phyloP scores from a whole-genome alignment of 371 early-diverging fungal genomes.

The Mortierella sp. region DNA sequence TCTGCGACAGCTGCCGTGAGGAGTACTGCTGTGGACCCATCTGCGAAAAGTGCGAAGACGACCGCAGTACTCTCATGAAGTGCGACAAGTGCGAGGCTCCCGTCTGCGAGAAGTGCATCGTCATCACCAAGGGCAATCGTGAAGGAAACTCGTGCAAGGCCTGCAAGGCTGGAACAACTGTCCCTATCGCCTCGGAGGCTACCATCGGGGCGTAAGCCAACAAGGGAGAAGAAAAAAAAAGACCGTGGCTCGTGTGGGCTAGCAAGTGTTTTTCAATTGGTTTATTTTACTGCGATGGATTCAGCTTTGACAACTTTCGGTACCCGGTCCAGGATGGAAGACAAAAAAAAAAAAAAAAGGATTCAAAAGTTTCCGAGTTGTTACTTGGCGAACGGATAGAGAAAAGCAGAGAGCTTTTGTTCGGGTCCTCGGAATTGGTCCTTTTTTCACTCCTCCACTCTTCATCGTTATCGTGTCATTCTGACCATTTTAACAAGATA shows the following conservation, averaged over 20 bases:
- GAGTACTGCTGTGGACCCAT: constrained; percentile 54
- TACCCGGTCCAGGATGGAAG: too few species aligned
- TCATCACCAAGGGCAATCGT: constrained; percentile 50
- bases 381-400: neutral
- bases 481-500: too few species aligned
- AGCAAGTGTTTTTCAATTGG: neutral
- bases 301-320: too few species aligned
- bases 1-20: constrained; percentile 51
- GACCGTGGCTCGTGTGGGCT: neutral
- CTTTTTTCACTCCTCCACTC: neutral
- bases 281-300: too few species aligned
- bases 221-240: too few species aligned
- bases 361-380: neutral
- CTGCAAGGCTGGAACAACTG: constrained; percentile 12
- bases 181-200: neutral
- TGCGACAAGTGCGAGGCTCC: constrained; percentile 48
- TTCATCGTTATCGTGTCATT: neutral
- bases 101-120: constrained; percentile 43
- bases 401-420: constrained; percentile 27
- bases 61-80: constrained; percentile 41
- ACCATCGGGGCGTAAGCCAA: constrained; percentile 2
- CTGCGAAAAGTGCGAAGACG: constrained; percentile 44
- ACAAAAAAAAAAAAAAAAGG: neutral
- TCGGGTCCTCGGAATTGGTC: neutral
- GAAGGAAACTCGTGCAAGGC: constrained; percentile 42